Evolutionary conservation across 176 grass and related monocot species (phyloP).

Genomic region (Hyparrhenia diplandra): DNA sequence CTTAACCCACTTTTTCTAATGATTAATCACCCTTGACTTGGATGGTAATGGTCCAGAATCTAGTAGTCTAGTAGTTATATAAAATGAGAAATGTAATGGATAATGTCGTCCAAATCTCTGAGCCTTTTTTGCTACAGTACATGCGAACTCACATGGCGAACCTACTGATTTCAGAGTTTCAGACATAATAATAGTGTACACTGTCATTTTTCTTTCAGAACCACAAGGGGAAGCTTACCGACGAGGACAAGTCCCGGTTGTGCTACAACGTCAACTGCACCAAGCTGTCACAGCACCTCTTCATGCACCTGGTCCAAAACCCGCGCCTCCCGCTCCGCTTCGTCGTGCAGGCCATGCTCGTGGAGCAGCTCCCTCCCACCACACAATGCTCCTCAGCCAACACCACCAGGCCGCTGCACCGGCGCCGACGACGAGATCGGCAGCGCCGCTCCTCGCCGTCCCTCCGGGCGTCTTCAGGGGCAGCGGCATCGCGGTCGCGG

Average conservation of each 20-base stretch:
- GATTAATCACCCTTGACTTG: background rate
- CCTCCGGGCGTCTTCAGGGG: conserved; percentile 10
- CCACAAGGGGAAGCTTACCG: conserved; percentile 67
- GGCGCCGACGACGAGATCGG: background rate
- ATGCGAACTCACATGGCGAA: background rate
- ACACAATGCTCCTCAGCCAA: conserved; percentile 51
- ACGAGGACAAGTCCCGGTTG: conserved; percentile 73
- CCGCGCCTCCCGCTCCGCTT: conserved; percentile 93
- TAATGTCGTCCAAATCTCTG: no score
- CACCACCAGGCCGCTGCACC: background rate
- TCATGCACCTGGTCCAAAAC: conserved; percentile 96
- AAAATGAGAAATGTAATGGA: no score
- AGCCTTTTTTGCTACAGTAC: no score
- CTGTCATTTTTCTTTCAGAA: conserved; percentile 38
- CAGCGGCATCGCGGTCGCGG: conserved; percentile 7
- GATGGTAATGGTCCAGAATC: background rate
- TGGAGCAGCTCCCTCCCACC: conserved; percentile 90
- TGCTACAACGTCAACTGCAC: conserved; percentile 87
- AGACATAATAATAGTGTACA: background rate
- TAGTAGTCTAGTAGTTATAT: no score
- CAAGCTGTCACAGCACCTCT: conserved; percentile 70
- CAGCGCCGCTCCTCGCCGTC: conserved; percentile 8
- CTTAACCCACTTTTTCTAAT: background rate
- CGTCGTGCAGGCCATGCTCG: conserved; percentile 97
- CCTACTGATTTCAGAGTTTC: background rate